These are phyloP conservation scores for Rhodotorula sp. DNA, from an alignment of 1,284 basidiomycete species.

Conservation along the genomic window DNA sequence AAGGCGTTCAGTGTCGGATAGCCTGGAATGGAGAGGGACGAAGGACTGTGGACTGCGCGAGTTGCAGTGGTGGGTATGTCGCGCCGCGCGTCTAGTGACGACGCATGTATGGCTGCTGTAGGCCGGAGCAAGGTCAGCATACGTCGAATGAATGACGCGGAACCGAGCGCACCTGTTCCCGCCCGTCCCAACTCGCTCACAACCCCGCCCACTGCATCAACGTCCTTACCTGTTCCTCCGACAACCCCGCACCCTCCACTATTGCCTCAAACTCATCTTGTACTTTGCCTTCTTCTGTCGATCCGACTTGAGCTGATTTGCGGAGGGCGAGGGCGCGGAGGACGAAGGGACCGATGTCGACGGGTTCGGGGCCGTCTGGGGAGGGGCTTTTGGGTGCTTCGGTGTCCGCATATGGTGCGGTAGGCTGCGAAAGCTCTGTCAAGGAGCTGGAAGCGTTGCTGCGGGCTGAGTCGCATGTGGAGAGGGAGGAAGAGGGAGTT, in stretches of 20 bases:
- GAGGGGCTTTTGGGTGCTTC: not conserved
- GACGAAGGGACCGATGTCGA: constrained; percentile 23
- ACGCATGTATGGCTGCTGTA: not conserved
- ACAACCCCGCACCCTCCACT: not conserved
- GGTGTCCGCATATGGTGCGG: not conserved
- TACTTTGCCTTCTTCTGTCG: not conserved
- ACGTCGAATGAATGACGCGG: not conserved
- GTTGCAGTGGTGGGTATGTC: too few species aligned
- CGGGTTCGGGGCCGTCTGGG: not conserved
- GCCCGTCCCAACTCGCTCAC: not conserved
- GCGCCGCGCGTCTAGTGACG: not conserved
- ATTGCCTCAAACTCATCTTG: constrained; percentile 1
- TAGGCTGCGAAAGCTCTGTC: too few species aligned
- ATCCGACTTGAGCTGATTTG: constrained; percentile 13
- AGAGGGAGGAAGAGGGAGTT: not conserved
- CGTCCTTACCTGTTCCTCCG: constrained; percentile 8
- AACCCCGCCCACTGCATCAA: constrained; percentile 22
- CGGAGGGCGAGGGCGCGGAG: constrained; percentile 20
- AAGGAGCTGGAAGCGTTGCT: not conserved
- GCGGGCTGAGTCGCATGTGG: not conserved
- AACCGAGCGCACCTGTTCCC: not conserved
- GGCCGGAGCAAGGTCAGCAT: too few species aligned
- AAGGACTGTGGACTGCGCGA: too few species aligned
- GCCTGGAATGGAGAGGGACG: not conserved
- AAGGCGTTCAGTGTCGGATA: too few species aligned